phyloP scores from a whole-genome alignment of 2,329 filamentous ascomycete genomes.

The Knoxdaviesia proteae region DNA sequence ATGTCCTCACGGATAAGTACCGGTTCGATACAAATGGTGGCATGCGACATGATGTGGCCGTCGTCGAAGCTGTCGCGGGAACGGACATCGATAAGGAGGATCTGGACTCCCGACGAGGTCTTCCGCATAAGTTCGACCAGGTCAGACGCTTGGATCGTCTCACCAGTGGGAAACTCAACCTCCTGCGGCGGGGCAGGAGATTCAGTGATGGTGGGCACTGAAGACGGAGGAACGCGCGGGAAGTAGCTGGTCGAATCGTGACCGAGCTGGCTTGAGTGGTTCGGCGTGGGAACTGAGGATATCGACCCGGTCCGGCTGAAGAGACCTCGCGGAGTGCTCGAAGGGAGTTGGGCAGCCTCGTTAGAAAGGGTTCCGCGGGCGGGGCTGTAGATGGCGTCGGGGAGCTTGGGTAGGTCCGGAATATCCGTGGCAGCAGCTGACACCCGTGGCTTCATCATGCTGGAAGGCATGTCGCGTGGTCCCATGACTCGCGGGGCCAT shows the following conservation, averaged over 20 bases:
- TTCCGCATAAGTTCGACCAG: constrained; percentile 48
- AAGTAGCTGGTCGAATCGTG: neutral
- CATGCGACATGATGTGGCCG: constrained; percentile 70
- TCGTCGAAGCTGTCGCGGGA: constrained; percentile 61
- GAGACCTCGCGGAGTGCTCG: constrained; percentile 41
- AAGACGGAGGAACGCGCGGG: neutral
- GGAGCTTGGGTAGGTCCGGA: constrained; percentile 43
- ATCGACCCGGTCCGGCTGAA: constrained; percentile 37
- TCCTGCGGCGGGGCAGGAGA: neutral
- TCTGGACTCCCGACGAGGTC: constrained; percentile 24
- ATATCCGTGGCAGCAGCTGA: constrained; percentile 20
- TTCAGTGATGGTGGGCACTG: neutral
- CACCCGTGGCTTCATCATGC: constrained; percentile 17
- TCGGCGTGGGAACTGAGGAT: constrained; percentile 2
- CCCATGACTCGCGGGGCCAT: constrained; percentile 12
- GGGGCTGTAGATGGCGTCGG: constrained; percentile 62
- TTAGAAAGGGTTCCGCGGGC: constrained; percentile 48
- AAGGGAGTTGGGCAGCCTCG: constrained; percentile 41
- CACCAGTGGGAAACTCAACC: constrained; percentile 27
- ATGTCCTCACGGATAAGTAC: constrained; percentile 49
- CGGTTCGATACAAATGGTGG: constrained; percentile 79
- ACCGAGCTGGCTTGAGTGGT: neutral
- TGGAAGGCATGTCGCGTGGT: constrained; percentile 31
- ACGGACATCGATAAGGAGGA: constrained; percentile 75
- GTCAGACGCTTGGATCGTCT: constrained; percentile 44